A percentile compares a stretch with the other conserved stretches of the same genome.
Conservation (phyloP, 2,329 filamentous ascomycete genomes). For the Alternaria triticina region DNA sequence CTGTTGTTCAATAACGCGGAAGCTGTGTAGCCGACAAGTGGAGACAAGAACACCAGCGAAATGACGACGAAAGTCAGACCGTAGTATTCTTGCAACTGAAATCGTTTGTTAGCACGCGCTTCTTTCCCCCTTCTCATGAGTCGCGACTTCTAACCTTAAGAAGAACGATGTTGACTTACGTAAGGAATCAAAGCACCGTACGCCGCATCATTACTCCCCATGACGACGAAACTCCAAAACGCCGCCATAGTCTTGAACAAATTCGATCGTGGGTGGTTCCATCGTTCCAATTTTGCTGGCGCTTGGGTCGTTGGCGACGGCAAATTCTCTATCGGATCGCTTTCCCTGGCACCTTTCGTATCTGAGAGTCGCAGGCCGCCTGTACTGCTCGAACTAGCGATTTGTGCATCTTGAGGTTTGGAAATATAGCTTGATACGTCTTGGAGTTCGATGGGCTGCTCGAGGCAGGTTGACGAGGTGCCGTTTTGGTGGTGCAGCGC, state of each 20-base stretch:
- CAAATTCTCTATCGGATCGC: constrained; percentile 47
- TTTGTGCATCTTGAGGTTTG: constrained; percentile 29
- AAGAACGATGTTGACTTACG: constrained; percentile 29
- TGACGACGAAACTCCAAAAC: constrained; percentile 67
- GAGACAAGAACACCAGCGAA: constrained; percentile 71
- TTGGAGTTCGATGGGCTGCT: constrained; percentile 39
- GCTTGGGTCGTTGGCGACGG: constrained; percentile 55
- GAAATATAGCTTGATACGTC: constrained; percentile 33
- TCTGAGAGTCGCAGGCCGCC: constrained; percentile 24
- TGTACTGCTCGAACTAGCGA: constrained; percentile 9
- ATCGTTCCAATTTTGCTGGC: constrained; percentile 58
- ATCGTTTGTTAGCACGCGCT: not conserved
- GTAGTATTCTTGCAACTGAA: constrained; percentile 68
- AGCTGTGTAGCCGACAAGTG: constrained; percentile 68
- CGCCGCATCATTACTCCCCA: constrained; percentile 73
- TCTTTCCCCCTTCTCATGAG: not conserved
- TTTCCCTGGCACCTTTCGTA: constrained; percentile 13
- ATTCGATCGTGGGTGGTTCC: constrained; percentile 69
- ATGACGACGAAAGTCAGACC: constrained; percentile 66
- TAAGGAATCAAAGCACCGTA: constrained; percentile 63
- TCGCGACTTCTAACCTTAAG: not conserved
- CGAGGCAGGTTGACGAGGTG: constrained; percentile 44
- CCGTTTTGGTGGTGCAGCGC: constrained; percentile 37
- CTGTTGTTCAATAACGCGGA: constrained; percentile 70
- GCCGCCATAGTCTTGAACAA: constrained; percentile 64